These are phyloP conservation scores for Beauveria pseudobassiana DNA, from an alignment of 2,329 filamentous ascomycete genomes.

Conservation along the genomic window DNA sequence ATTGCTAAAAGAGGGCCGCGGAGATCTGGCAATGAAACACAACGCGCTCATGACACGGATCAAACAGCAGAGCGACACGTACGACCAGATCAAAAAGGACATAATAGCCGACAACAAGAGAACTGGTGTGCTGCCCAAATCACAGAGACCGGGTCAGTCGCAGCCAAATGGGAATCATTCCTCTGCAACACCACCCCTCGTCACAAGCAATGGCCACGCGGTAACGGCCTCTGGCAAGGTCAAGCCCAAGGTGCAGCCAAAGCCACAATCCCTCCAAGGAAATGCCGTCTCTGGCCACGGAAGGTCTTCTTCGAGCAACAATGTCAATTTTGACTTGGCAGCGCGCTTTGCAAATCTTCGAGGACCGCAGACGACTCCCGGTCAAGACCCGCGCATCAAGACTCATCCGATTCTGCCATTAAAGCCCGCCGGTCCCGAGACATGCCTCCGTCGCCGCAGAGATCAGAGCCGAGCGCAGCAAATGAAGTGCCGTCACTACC, in stretches of 20 bases:
- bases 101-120: slow-evolving; percentile 58
- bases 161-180: slow-evolving; percentile 12
- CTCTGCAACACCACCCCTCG: slow-evolving; percentile 8
- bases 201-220: neutral
- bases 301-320: slow-evolving; percentile 21
- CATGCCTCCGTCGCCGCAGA: slow-evolving; percentile 37
- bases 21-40: slow-evolving; percentile 41
- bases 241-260: slow-evolving; percentile 52
- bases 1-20: slow-evolving; percentile 48
- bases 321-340: slow-evolving; percentile 40
- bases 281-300: slow-evolving; percentile 37
- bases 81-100: slow-evolving; percentile 49
- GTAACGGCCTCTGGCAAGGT: slow-evolving; percentile 22
- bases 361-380: slow-evolving; percentile 30
- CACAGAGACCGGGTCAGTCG: neutral
- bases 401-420: slow-evolving; percentile 38
- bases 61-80: slow-evolving; percentile 38
- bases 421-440: slow-evolving; percentile 38
- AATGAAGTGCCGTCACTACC: slow-evolving; percentile 52
- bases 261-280: slow-evolving; percentile 59
- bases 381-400: slow-evolving; percentile 46
- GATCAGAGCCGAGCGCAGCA: slow-evolving; percentile 40
- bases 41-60: slow-evolving; percentile 43
- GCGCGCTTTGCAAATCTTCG: slow-evolving; percentile 52
- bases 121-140: slow-evolving; percentile 47